Evolutionary conservation across 306 rosid genomes (phyloP), one percentile per base, ranked within the genome.

Genomic region (peach (Prunus persica)): DNA sequence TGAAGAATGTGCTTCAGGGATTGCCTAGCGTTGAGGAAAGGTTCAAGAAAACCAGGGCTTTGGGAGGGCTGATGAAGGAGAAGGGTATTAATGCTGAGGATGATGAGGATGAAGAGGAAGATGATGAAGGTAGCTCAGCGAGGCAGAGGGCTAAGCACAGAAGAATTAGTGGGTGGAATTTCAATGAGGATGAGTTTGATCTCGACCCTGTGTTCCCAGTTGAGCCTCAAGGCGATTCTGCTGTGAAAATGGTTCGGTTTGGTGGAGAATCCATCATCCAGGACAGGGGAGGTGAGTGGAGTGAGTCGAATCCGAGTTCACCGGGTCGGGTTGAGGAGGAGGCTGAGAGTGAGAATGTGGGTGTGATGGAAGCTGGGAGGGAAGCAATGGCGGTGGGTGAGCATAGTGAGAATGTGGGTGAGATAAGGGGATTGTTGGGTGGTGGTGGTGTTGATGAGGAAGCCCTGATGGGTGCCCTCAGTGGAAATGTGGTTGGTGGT

Each of bases 81-180:
- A 50, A 32, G 80, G 74, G 7, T 60, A 66, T 0, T 38, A 38
- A 6, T 11, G 72, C 28, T 12, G 72, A 12, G 0, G 67, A 38
- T 38, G 43, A 38, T 6, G 43, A 20, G 2, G 78, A 73, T 2
- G 74, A 63, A 0, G 82, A 68, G 8, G 80, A 85, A 0, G 86
- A 58, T 10, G 83, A 68, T 0, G 73, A 72, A 1, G 34, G 12
- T 0, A 74, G 67, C 5, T 5, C 18, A 4, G 5, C 0, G 76
- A 57, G 24, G 45, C 14, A 15, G 11, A 71, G 51, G 11, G 70
- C 51, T 7, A 79, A 74, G 56, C 50, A 43, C 3, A 79, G 90
- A 71, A 90, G 89, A 74, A 86, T 92, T 6, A 88, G 88, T 51
- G 88, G 90, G 8, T 90, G 93, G 96, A 86, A 88, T 68, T 92